These are phyloP conservation scores for Striga hermonthica DNA, from an alignment of 305 asterid species.

Conservation along the genomic window DNA sequence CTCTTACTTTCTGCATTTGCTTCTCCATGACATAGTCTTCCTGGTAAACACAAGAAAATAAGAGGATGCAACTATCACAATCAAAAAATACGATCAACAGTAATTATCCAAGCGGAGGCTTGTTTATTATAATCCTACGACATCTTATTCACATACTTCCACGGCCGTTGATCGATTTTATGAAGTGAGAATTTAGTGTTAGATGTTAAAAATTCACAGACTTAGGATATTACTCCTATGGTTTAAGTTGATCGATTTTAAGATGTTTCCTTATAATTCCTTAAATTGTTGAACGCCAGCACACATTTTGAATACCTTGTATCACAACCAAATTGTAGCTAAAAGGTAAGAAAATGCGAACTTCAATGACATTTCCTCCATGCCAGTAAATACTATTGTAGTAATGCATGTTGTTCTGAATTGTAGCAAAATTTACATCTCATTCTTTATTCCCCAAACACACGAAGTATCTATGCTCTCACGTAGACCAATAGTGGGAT, in stretches of 20 bases:
- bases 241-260: background rate
- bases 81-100: conserved; percentile 18
- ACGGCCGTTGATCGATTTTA: too few relatives aligned
- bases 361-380: background rate
- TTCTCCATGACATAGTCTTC: conserved; percentile 45
- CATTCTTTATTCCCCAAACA: background rate
- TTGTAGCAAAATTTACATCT: background rate
- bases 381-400: background rate
- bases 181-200: too few relatives aligned
- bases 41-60: conserved; percentile 37
- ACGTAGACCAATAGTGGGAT: background rate
- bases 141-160: too few relatives aligned
- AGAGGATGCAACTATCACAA: conserved; percentile 26
- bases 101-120: too few relatives aligned
- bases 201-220: background rate
- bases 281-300: conserved; percentile 10
- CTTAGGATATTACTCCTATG: too few relatives aligned
- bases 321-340: background rate
- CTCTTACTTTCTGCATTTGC: conserved; percentile 39
- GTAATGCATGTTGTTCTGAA: conserved; percentile 1
- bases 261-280: background rate
- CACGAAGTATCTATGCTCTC: background rate
- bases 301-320: background rate
- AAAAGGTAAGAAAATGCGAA: background rate
- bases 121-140: too few relatives aligned